Base-by-base conservation (phyloP, 805 yeast species). In the Kodamaea restingae region DNA sequence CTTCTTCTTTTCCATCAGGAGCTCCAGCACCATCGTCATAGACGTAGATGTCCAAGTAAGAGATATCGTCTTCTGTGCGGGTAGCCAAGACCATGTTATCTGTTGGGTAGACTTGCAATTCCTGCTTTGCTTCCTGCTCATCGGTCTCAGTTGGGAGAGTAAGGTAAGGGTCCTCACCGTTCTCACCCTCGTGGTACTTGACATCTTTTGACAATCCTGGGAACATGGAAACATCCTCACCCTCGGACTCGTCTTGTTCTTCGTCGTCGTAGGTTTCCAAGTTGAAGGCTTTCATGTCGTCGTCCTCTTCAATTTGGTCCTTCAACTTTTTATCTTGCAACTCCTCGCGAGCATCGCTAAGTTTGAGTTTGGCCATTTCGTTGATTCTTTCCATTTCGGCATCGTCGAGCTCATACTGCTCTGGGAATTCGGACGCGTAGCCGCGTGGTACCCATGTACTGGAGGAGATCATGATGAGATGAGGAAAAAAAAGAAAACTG, bases 371-470 rank as follows among this genome's bases (percentile, higher is more conserved):
- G 38, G 98, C 95, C 78, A 93, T 74, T 48, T 80, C 78, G 45
- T 81, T 77, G 57, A 93, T 88, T 64, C 97, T 76, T 41, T 79
- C 91, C 86, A 93, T 81, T 65, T 93, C 98, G 44, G 77, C 91
- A 46, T 93, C 98, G 50, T 88, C 81, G 39, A 91, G 67, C 49
- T 87, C 95, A 53, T 88, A 88, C 55, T 84, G 78, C 53, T 80
- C 87, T 4, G 98, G 98, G 56, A 82, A 86, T 61, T 90, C 97
- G 27, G 95, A 77, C 20, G 98, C 95, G 61, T 74, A 84, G 4
- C 98, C 98, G 54, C 96, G 78, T 36, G 98, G 97, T 17, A 91
- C 96, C 98, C 98, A 93, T 37, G 81, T 70, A 35, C 93, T 81
- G 18, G 97, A 84, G 28, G 98, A 88, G 47, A 91, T 83, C 96